Conservation (phyloP, 352 stramenopile species). For the Blastocystis sp. region DNA sequence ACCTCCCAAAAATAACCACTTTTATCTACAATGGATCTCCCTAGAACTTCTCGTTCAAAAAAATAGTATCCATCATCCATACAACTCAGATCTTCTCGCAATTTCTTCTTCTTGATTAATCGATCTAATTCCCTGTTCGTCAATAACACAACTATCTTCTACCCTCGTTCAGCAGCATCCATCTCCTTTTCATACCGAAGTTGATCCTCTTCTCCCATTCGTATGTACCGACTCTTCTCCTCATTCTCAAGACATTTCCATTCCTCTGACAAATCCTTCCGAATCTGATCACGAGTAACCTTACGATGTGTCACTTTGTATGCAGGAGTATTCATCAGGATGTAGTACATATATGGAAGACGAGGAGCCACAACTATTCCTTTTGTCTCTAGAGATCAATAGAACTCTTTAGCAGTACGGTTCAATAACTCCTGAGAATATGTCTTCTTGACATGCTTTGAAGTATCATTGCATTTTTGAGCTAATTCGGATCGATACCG, state of each 20-base stretch:
- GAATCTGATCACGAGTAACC: background rate
- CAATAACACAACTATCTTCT: background rate
- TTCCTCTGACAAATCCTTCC: background rate
- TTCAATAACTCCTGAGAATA: background rate
- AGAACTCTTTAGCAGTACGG: background rate
- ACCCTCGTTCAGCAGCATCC: background rate
- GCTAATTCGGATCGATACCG: constrained; percentile 55
- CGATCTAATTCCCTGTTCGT: background rate
- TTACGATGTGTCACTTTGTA: background rate
- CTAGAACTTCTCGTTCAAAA: background rate
- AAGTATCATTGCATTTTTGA: constrained; percentile 4
- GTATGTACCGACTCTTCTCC: background rate
- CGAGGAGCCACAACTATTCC: background rate
- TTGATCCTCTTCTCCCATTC: background rate
- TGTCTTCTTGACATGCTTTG: background rate
- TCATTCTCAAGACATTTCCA: background rate
- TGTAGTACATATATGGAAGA: background rate
- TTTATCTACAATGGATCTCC: background rate
- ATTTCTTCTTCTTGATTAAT: background rate
- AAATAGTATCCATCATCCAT: background rate
- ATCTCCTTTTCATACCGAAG: background rate
- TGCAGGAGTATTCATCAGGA: background rate
- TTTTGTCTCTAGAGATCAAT: background rate
- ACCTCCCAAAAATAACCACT: background rate
- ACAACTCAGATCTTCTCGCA: background rate